Evolutionary conservation across 2,329 filamentous ascomycete species (phyloP), one percentile per base, ranked within the genome.

Genomic region (Fusarium heterosporum): DNA sequence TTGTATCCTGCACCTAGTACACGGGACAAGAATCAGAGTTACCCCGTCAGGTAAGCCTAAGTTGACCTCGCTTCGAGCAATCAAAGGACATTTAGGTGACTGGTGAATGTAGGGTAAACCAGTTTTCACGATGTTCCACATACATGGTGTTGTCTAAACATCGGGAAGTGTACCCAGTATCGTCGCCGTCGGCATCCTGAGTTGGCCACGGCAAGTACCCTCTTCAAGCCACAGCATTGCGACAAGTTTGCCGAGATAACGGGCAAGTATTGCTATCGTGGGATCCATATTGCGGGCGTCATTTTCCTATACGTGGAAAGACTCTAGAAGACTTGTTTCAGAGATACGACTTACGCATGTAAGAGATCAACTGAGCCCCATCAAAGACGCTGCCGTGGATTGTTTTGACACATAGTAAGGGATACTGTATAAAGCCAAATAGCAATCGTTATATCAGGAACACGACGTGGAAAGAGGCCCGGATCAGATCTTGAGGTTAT

Each of bases 1-100:
- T 53, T 55, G 57, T 55, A 62, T 62, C 43, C 49, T 60, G 29
- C 55, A 46, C 45, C 55, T 45, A 65, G 59, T 50, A 53, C 60
- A 56, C 43, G 38, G 45, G 34, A 49, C 51, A 48, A 46, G 64
- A 47, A 55, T 41, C 36, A 56, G 26, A 54, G 32, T 45, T 36
- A 47, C 52, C 52, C 64, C 54, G 40, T 57, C 39, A 38, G 29
- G 25, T 29, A 28, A 57, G 60, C 19, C 56, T 63, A 56, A 56
- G 29, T 30, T 50, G 52, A 53, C 48, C 25, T 25, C n/a, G 32
- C 39, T 16, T 64, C 39, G 30, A 41, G 48, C 42, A 22, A 19
- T 34, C 34, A 28, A 47, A 45, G 39, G 43, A 39, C 45, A 43
- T 36, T 43, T 32, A 40, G 40, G 38, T 40, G 22, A 47, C 48